These are phyloP conservation scores for Metschnikowia borealis DNA, from an alignment of 805 yeast genomes.

Conservation along the genomic window DNA sequence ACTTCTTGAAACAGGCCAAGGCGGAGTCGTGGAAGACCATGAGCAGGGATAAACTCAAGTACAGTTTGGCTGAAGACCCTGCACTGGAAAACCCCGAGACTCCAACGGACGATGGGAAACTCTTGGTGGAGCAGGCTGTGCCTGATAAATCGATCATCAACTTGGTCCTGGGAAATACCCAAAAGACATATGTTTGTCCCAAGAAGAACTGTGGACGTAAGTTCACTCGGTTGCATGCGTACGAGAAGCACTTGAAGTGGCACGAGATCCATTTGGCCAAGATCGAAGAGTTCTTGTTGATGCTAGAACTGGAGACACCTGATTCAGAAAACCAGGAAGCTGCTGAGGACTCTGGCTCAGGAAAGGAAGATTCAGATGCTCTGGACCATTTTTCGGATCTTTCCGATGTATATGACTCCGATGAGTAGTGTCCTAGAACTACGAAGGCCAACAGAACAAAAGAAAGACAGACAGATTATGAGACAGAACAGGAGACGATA, in stretches of 20 bases:
- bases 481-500: no score
- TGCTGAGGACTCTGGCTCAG: background rate
- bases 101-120: background rate
- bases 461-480: no score
- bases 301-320: slow-evolving; percentile 3
- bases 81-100: background rate
- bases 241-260: slow-evolving; percentile 15
- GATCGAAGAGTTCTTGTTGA: slow-evolving; percentile 19
- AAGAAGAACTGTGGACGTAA: slow-evolving; percentile 9
- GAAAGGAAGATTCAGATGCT: background rate
- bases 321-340: background rate
- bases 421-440: background rate
- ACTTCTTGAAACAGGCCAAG: slow-evolving; percentile 18
- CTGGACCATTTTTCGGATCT: slow-evolving; percentile 9
- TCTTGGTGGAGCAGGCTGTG: slow-evolving; percentile 8
- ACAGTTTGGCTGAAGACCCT: background rate
- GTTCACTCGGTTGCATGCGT: slow-evolving; percentile 12
- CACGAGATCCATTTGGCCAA: slow-evolving; percentile 25
- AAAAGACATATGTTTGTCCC: slow-evolving; percentile 11
- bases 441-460: no score
- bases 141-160: slow-evolving; percentile 6
- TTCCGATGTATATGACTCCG: slow-evolving; percentile 2
- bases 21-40: slow-evolving; percentile 9
- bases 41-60: slow-evolving; percentile 2
- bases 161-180: slow-evolving; percentile 8